These are phyloP conservation scores for Iris pallida DNA, from an alignment of 116 monocot genomes.

Conservation along the genomic window DNA sequence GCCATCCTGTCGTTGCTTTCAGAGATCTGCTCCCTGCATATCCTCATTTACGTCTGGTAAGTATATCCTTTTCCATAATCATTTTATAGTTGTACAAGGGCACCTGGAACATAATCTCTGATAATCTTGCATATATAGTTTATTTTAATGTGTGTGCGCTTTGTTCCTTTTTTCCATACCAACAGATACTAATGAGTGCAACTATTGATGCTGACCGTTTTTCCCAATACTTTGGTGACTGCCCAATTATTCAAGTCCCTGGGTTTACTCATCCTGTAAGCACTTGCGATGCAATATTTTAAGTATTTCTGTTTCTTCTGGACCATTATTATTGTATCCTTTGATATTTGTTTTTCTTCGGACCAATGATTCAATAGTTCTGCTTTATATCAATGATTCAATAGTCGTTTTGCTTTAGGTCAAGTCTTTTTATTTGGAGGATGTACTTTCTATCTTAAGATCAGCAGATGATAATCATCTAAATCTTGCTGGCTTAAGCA, in stretches of 20 bases:
- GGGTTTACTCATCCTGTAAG: conserved; percentile 94
- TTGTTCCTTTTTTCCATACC: conserved; percentile 1
- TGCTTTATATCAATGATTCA: conserved; percentile 54
- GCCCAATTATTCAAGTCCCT: conserved; percentile 80
- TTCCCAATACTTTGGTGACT: conserved; percentile 84
- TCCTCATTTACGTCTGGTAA: conserved; percentile 88
- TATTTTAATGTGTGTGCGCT: background rate
- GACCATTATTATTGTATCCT: background rate
- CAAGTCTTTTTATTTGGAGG: conserved; percentile 86
- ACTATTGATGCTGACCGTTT: conserved; percentile 91
- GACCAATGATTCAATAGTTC: conserved; percentile 8
- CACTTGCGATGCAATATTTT: background rate
- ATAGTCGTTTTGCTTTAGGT: conserved; percentile 47
- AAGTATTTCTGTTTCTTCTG: background rate
- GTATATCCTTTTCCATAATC: conserved; percentile 14
- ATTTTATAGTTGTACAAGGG: background rate
- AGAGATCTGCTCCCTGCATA: conserved; percentile 76
- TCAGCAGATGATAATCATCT: conserved; percentile 57
- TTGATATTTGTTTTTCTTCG: background rate
- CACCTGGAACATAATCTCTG: too few relatives aligned
- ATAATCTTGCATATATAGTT: background rate
- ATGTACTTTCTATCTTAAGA: conserved; percentile 74
- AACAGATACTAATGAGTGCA: conserved; percentile 98
- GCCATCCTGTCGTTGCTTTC: conserved; percentile 13
- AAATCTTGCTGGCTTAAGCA: conserved; percentile 16